Evolutionary conservation across 1,284 basidiomycete species (phyloP), one percentile per base, ranked within the genome.

Genomic region (Moesziomyces sp.): DNA sequence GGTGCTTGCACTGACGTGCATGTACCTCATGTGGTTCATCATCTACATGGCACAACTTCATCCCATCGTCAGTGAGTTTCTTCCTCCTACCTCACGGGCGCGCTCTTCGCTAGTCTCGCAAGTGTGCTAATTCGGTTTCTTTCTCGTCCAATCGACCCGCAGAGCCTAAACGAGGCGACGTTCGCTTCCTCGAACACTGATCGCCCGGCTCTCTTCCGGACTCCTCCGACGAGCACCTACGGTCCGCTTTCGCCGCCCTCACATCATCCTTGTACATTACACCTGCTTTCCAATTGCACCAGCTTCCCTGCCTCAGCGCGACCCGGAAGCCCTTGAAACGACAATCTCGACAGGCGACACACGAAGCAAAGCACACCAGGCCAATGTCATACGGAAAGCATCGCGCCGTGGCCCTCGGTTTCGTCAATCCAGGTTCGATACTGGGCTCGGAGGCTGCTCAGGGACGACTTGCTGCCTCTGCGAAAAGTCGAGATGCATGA

Each of bases 21-120:
- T 81, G 77, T 83, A 81, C 57, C 68, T 82, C 28, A 84, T 84
- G 82, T 84, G 82, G 82, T 72, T 74, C 68, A 81, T 83, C 72
- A 77, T 83, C 48, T 84, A 83, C 73, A 69, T 84, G 69, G 81
- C 82, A 6, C 82, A 84, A 47, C 62, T 83, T 9, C 82, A 84
- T 73, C 82, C 81, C 16, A 64, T 84, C 55, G 82, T 84, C 65
- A 77, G 82, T 84, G 60, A 78, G 82, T 71, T 47, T 55, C 26
- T 7, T 5, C 3, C 14, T 16, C 18, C 38, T 16, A 40, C 16
- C 38, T 34, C 30, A 4, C 9, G 10, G 30, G 30, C 30, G 30
- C 30, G 13, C 30, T 34, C 30, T 34, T 34, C 10, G 30, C 30
- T 13, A 4, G 11, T 13, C 30, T 34, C 3, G 13, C 30, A 13